Evolutionary conservation across 768 basidiomycete genomes (phyloP), one percentile per base, ranked within the genome.

Genomic region (Suillus ampliporus): DNA sequence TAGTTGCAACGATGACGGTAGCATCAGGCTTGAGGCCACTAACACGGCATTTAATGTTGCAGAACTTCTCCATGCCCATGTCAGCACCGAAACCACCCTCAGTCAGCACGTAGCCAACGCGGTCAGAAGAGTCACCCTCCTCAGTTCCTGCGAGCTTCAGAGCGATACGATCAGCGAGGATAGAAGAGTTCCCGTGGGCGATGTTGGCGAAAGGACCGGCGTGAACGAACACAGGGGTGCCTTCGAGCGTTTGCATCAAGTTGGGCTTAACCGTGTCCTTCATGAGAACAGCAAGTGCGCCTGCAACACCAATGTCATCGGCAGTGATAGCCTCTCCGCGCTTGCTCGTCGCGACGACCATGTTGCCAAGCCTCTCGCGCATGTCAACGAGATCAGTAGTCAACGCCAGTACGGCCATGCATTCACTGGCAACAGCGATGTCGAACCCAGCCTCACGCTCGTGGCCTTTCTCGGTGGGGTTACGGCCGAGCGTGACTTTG

Each of bases 41-140:
- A 62, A 91, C 83, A 64, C 97, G 89, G 76, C 96, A 98, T 77
- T 99, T 99, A 84, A 99, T 98, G 79, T 99, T 98, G 84, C 94
- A 98, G 84, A 99, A 99, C 77, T 99, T 97, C 79, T 95, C 94
- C 94, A 96, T 94, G 43, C 95, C 97, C 89, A 99, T 99, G 75
- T 99, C 97, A 23, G 97, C 96, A 61, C 97, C 97, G 78, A 99
- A 99, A 48, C 97, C 97, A 71, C 95, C 96, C 79, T 99, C 97
- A 34, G 97, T 99, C 68, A 99, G 86, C 63, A 99, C 97, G 70
- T 97, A 99, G 44, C 97, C 97, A 50, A 90, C 87, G 53, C 89
- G 88, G 59, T 89, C 88, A 6, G 89, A 67, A 2, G 86, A 79
- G 70, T 98, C 96, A 60, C 96, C 97, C 66, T 92, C 86, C 75